Base-by-base conservation (phyloP, 768 basidiomycete genomes). In the Suillus ampliporus region DNA sequence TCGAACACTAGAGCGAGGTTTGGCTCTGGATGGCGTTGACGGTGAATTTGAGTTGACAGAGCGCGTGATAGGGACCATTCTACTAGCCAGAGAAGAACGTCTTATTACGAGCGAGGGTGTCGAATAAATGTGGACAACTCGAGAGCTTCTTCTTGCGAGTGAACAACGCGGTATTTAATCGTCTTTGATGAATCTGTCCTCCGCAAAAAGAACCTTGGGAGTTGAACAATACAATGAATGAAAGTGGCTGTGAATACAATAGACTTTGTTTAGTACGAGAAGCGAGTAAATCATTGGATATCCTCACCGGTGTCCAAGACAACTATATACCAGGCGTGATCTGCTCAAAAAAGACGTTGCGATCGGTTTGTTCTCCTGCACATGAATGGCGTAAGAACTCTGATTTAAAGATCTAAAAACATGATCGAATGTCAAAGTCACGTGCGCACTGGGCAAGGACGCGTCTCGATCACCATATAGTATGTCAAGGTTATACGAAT, bases 41-140 rank as follows among this genome's bases (percentile, higher is more conserved):
- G 72, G 68, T 19, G 74, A 31, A 34, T 13, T 34, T 51, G 31
- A 65, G 10, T 54, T 35, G 40, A 72, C 68, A n/a, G 72, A 75
- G 35, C 75, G 74, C 26, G 72, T 75, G 9, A 13, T 3, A 61
- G 74, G 72, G 1, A 71, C 8, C 75, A 76, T 74, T 31, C 58
- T n/a, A n/a, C 21, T 26, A 37, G 31, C 31, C 23, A 26, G 57
- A 51, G 51, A 21, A 48, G 19, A 31, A 28, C 9, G 53, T 26
- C 8, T 26, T 17, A 37, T 26, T 17, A 37, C 10, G 14, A 10
- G 19, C 19, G 17, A n/a, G 19, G 28, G 37, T 14, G 8, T 23
- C 9, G 41, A 38, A 38, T 23, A 11, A 26, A 38, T 11, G 21
- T 37, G 50, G 13, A 31, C 28, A 19, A 50, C 10, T 10, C 19